Base-by-base conservation (phyloP, 257 asterid genomes). In the Lantana camara region DNA sequence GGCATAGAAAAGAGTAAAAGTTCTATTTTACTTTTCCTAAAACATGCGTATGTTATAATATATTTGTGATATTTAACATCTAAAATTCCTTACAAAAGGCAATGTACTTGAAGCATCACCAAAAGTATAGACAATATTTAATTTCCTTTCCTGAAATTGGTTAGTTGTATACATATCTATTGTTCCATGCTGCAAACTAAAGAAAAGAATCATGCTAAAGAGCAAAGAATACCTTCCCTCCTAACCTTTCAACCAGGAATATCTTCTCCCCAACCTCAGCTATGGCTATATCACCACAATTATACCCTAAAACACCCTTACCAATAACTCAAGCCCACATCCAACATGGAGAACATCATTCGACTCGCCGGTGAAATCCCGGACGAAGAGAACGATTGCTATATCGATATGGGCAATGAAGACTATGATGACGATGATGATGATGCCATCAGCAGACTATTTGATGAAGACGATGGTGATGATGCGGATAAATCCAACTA, bases 161-260 rank as follows among this genome's bases (percentile, higher is more conserved):
- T 9, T 35, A 35, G 40, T 3, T 35, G 32, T 2, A 2, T 35
- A 35, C 40, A 35, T 35, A 35, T 35, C 7, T 76, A 57, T 85
- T 73, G 79, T 79, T 66, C 11, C 81, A 46, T 63, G 57, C 55
- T 64, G 14, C 10, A 42, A 60, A 58, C 41, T 7, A 21, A 21
- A 35, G 72, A 49, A 76, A 52, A 64, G 17, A 49, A 37, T 45
- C 16, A 50, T 32, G 29, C 53, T 37, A 13, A 58, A 60, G 56
- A 35, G 53, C 52, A 70, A 72, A 70, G 81, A 63, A 79, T 77
- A 24, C n/a, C 67, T 72, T 81, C 77, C 67, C 57, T 68, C 74
- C 57, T 41, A 54, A 20, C 72, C 57, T 63, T 67, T 67, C 68
- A 65, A 30, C 68, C 67, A 78, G 73, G 82, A 75, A 80, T 67